These are phyloP conservation scores for Boletus subparvulus DNA, from an alignment of 768 basidiomycete genomes.

Conservation along the genomic window DNA sequence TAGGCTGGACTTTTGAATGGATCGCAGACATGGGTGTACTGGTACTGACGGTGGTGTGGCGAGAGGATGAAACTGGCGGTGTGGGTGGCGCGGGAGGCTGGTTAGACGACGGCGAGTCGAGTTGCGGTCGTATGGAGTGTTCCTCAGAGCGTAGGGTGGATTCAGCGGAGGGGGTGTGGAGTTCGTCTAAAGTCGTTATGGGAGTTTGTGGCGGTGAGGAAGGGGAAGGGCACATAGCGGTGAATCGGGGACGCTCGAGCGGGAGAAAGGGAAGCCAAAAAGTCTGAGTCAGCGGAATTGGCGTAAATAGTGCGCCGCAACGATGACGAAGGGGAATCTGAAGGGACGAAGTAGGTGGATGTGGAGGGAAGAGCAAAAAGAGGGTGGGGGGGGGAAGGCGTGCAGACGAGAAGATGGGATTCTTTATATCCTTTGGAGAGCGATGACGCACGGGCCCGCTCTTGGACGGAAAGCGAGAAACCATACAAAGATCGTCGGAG, in stretches of 20 bases:
- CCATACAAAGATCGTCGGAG: slow-evolving; percentile 19
- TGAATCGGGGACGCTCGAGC: slow-evolving; percentile 24
- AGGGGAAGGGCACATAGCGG: slow-evolving; percentile 26
- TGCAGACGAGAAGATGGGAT: slow-evolving; percentile 8
- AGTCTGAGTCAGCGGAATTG: slow-evolving; percentile 11
- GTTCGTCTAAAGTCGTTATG: slow-evolving; percentile 19
- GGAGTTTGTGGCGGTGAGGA: slow-evolving; percentile 27
- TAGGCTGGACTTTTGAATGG: slow-evolving; percentile 24
- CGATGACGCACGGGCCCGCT: slow-evolving; percentile 31
- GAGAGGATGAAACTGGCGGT: slow-evolving; percentile 9
- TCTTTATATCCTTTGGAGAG: slow-evolving; percentile 26
- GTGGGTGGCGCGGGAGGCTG: slow-evolving; percentile 24
- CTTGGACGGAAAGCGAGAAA: slow-evolving; percentile 18
- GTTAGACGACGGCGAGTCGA: slow-evolving; percentile 11
- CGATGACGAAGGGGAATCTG: slow-evolving; percentile 7
- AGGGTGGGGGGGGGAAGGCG: slow-evolving; percentile 8
- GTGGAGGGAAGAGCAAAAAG: slow-evolving; percentile 14
- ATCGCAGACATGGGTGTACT: slow-evolving; percentile 18
- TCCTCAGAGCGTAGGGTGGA: slow-evolving; percentile 7
- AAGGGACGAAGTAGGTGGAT: slow-evolving; percentile 19
- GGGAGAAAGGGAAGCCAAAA: slow-evolving; percentile 13
- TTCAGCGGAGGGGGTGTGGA: slow-evolving; percentile 6
- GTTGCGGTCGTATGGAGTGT: slow-evolving; percentile 2
- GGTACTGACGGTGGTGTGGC: slow-evolving; percentile 7
- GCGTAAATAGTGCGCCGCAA: slow-evolving; percentile 24